Percentiles rank a stretch among this genome's conserved stretches.
Conservation (phyloP, 805 yeast species). For the Cyberlindnera veronae region DNA sequence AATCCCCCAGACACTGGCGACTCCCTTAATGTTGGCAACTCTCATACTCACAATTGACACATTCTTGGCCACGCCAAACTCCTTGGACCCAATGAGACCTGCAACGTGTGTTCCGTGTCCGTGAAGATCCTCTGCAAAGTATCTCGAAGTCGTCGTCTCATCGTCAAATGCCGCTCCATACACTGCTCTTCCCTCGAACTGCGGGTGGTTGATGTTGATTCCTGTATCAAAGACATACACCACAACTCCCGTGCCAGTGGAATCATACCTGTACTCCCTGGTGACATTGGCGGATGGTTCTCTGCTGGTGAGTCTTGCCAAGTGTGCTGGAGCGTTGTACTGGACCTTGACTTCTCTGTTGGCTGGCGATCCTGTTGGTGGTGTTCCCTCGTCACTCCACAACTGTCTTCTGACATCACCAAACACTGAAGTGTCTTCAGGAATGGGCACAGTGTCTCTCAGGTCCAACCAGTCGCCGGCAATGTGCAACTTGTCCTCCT, state of each 20-base stretch:
- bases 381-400: no score
- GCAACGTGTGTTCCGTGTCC: conserved; percentile 94
- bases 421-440: no score
- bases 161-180: conserved; percentile 56
- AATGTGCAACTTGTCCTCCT: no score
- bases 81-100: conserved; percentile 74
- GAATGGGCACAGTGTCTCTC: no score
- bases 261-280: conserved; percentile 42
- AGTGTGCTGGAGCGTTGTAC: conserved; percentile 54
- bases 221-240: conserved; percentile 88
- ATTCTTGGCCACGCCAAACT: conserved; percentile 79
- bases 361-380: conserved; percentile 1
- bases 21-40: conserved; percentile 60
- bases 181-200: conserved; percentile 56
- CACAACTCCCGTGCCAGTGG: conserved; percentile 54
- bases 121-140: conserved; percentile 54
- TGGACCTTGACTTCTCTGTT: conserved; percentile 26
- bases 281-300: conserved; percentile 16
- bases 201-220: conserved; percentile 51
- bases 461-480: no score
- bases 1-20: conserved; percentile 60
- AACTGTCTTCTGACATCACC: no score
- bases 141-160: no score
- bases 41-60: conserved; percentile 63
- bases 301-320: conserved; percentile 55